phyloP scores from a whole-genome alignment of 2,329 filamentous ascomycete genomes.

The Verticillium tricorpus region DNA sequence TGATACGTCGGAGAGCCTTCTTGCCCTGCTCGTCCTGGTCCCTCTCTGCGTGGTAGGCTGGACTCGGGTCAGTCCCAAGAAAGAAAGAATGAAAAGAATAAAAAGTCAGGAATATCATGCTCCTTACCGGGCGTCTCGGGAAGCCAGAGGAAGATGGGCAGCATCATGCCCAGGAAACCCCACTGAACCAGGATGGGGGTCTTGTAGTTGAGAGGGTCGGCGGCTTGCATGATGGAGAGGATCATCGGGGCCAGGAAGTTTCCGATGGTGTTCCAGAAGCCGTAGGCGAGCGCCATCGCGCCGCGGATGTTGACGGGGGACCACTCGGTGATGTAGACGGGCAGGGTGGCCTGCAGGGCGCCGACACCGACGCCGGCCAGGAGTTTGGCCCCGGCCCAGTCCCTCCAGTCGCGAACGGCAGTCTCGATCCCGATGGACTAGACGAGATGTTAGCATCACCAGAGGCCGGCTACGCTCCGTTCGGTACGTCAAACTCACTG shows the following conservation, averaged over 20 bases:
- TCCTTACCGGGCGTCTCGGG: constrained; percentile 29
- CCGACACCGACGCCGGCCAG: constrained; percentile 34
- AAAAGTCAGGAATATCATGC: neutral
- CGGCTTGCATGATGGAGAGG: constrained; percentile 26
- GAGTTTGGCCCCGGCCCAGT: constrained; percentile 32
- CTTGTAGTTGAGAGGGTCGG: constrained; percentile 27
- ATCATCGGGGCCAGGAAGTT: constrained; percentile 35
- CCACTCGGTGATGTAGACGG: constrained; percentile 35
- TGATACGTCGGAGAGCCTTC: constrained; percentile 13
- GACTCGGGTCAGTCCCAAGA: neutral
- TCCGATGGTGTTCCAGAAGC: constrained; percentile 38
- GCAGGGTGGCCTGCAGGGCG: constrained; percentile 34
- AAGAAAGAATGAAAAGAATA: accelerated
- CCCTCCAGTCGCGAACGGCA: constrained; percentile 28
- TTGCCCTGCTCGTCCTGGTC: constrained; percentile 15
- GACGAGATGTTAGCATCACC: neutral
- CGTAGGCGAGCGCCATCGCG: constrained; percentile 33
- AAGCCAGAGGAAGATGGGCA: constrained; percentile 30
- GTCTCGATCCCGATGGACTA: constrained; percentile 31
- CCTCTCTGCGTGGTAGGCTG: constrained; percentile 25
- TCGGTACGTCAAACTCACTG: neutral
- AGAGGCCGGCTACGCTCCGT: too few relatives aligned
- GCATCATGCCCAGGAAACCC: constrained; percentile 36
- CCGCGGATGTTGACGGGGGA: constrained; percentile 36
- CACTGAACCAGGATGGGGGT: constrained; percentile 39